These are phyloP conservation scores for Salix udensis DNA, from an alignment of 345 rosid genomes.

Conservation along the genomic window DNA sequence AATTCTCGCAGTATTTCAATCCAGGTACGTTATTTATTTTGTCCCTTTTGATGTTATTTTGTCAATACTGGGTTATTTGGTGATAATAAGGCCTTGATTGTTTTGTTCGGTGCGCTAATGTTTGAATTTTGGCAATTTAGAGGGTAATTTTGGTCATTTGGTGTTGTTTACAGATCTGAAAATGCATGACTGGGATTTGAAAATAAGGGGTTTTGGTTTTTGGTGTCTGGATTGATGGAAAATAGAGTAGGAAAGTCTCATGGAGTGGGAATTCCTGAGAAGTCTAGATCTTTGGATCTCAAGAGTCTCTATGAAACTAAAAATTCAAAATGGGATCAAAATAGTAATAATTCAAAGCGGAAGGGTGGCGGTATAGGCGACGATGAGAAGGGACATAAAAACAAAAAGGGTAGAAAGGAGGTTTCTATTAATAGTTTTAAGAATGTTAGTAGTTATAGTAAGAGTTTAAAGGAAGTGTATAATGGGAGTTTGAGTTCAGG, in stretches of 20 bases:
- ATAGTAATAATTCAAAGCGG: slow-evolving; percentile 52
- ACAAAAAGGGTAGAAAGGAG: slow-evolving; percentile 60
- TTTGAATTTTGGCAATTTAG: slow-evolving; percentile 1
- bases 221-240: slow-evolving; percentile 69
- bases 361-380: slow-evolving; percentile 35
- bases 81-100: not conserved
- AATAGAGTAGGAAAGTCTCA: slow-evolving; percentile 55
- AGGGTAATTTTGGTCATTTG: slow-evolving; percentile 16
- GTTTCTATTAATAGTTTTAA: slow-evolving; percentile 52
- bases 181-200: slow-evolving; percentile 41
- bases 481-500: slow-evolving; percentile 36
- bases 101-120: slow-evolving; percentile 13
- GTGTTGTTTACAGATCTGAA: slow-evolving; percentile 57
- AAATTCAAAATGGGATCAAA: slow-evolving; percentile 40
- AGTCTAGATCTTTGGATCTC: slow-evolving; percentile 86
- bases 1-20: slow-evolving; percentile 4
- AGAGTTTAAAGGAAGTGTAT: slow-evolving; percentile 45
- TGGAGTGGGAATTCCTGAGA: slow-evolving; percentile 72
- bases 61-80: not conserved
- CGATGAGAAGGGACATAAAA: slow-evolving; percentile 46
- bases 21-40: slow-evolving; percentile 7
- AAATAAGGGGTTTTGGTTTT: slow-evolving; percentile 29
- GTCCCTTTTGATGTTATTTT: not conserved
- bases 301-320: slow-evolving; percentile 65
- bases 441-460: slow-evolving; percentile 32